Base-by-base conservation (phyloP, 495 filamentous ascomycete species). In the Penicillium diatomitis region DNA sequence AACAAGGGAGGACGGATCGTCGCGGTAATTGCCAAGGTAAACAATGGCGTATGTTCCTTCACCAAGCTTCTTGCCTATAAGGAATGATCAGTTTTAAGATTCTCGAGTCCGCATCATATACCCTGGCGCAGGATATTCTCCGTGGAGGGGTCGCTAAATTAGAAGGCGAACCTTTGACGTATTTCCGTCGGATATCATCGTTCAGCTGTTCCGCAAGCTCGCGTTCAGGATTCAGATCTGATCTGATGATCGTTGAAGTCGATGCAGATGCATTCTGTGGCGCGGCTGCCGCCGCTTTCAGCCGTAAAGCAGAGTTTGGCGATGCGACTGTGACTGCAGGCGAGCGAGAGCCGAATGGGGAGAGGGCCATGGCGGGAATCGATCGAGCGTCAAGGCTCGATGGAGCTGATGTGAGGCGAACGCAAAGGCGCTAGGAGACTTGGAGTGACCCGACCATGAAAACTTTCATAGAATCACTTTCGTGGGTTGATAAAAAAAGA, bases 1-100 rank as follows among this genome's bases (percentile, higher is more conserved):
- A 40, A 99, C 86, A 28, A 79, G 73, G 7, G 76, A 70, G 10
- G 76, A 73, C 1, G 86, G 84, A 54, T 90, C 80, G 35, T 74
- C 63, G 44, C 79, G 78, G 38, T 88, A 72, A 65, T 88, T 85
- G 42, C 89, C 94, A 10, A 87, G 79, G 74, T 87, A 96, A 52
- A 99, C 94, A 57, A 90, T 84, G 51, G 94, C 94, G 63, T 97
- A 99, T 48, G 92, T 97, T 63, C 94, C 94, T 68, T 95, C 88
- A 60, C 94, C 94, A 51, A 99, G 77, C 62, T 91, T 92, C 61
- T 84, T 85, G 62, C 85, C 88, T 90, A 41, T 32, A 20, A 20
- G 20, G 20, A 20, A 20, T 20, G 20, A 2, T 20, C 20, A 20
- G 20, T 20, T 20, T 20, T 0, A 20, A 20, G 20, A 20, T 20